Evolutionary conservation across 306 rosid species (phyloP).

Genomic region (Sechiopsis laciniata): DNA sequence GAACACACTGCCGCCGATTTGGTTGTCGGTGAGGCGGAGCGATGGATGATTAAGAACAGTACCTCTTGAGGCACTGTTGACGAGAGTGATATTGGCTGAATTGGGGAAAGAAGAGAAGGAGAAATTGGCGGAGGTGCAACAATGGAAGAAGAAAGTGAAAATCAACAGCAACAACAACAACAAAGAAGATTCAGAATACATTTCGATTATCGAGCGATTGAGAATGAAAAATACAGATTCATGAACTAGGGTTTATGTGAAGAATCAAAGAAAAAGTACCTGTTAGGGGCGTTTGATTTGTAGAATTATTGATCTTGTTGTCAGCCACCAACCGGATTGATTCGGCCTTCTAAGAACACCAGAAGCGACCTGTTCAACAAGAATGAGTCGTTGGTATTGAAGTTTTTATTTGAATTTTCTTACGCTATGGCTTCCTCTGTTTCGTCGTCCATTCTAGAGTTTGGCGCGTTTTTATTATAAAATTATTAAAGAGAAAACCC

Average conservation of each 20-base stretch:
- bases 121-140: constrained; percentile 8
- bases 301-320: background rate
- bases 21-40: constrained; percentile 16
- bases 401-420: background rate
- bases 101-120: constrained; percentile 22
- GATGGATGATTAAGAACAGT: constrained; percentile 3
- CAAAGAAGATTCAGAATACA: background rate
- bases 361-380: constrained; percentile 4
- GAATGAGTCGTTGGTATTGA: background rate
- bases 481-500: no score
- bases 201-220: background rate
- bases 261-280: background rate
- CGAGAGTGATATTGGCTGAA: background rate
- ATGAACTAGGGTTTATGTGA: background rate
- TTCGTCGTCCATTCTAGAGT: background rate
- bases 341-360: background rate
- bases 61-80: constrained; percentile 13
- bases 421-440: background rate
- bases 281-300: background rate
- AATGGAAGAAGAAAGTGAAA: background rate
- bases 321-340: no score
- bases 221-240: background rate
- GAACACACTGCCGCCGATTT: constrained; percentile 4
- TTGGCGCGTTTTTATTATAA: background rate
- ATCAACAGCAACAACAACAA: background rate